phyloP scores from a whole-genome alignment of 179 eudicot species.

The Silene coronaria region DNA sequence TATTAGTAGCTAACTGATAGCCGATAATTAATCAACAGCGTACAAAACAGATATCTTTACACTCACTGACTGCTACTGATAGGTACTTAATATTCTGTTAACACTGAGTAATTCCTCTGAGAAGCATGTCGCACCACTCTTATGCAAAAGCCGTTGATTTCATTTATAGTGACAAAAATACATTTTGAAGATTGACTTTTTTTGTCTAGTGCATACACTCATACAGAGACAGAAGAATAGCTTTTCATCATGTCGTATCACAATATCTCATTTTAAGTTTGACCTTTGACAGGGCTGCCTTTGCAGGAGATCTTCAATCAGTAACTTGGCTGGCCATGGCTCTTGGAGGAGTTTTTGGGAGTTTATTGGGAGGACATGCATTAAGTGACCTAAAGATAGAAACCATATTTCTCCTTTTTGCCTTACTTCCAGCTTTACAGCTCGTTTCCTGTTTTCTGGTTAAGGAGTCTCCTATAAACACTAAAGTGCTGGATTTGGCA shows the following conservation, averaged over 20 bases:
- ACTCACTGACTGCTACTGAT: too few relatives aligned
- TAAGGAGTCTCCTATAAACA: conserved; percentile 40
- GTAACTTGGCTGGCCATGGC: conserved; percentile 93
- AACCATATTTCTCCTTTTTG: conserved; percentile 64
- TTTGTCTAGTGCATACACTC: neutral
- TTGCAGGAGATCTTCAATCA: conserved; percentile 97
- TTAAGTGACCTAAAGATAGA: conserved; percentile 52
- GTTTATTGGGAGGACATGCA: conserved; percentile 82
- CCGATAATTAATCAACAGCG: too few relatives aligned
- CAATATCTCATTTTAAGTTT: conserved; percentile 12
- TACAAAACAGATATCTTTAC: too few relatives aligned
- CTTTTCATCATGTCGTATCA: neutral
- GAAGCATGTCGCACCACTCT: neutral
- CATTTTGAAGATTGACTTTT: neutral
- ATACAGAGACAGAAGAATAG: neutral
- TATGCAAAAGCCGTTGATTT: neutral
- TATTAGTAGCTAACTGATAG: too few relatives aligned
- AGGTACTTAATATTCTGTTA: too few relatives aligned
- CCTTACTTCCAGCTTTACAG: conserved; percentile 71
- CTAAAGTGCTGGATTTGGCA: conserved; percentile 28
- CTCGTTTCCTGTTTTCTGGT: conserved; percentile 76
- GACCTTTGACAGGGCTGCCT: conserved; percentile 56
- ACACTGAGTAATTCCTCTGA: neutral
- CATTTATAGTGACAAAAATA: conserved; percentile 3
- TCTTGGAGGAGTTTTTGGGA: conserved; percentile 85